Percentiles rank a stretch among this genome's conserved stretches.
Evolutionary conservation across 1,284 basidiomycete genomes (phyloP).

Genomic region (Serendipita sp.): DNA sequence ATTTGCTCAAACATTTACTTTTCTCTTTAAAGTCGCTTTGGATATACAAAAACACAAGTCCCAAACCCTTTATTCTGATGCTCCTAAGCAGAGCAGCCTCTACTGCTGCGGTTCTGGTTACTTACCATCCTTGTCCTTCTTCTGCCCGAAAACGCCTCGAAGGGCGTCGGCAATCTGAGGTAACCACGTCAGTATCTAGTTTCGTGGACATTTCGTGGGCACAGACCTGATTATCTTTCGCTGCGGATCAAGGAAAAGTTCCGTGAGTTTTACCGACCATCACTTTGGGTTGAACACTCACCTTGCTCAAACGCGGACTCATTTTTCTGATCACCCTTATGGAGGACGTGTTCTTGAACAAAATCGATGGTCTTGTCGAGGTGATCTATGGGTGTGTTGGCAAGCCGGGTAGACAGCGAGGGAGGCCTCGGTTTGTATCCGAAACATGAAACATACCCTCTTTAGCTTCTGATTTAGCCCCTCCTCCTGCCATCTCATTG

Average conservation of each 20-base stretch:
- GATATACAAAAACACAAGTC: too few species aligned
- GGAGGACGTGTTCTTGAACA: conserved; percentile 28
- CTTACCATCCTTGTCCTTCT: background rate
- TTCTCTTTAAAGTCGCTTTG: too few species aligned
- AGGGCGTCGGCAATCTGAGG: background rate
- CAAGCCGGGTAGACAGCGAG: background rate
- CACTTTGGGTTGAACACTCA: conserved; percentile 15
- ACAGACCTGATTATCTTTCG: background rate
- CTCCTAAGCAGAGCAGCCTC: background rate
- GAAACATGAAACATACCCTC: background rate
- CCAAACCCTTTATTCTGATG: too few species aligned
- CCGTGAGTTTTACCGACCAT: background rate
- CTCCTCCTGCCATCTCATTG: conserved; percentile 2
- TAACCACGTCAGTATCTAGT: background rate
- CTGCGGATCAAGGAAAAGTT: background rate
- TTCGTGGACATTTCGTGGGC: background rate
- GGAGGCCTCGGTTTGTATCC: background rate
- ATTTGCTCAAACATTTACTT: too few species aligned
- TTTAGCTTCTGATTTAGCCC: background rate
- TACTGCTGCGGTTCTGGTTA: background rate
- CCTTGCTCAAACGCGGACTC: conserved; percentile 28
- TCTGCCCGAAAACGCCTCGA: background rate
- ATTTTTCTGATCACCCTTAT: conserved; percentile 25
- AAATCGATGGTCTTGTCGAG: conserved; percentile 24
- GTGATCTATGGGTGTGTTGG: background rate